A percentile compares a stretch with the other conserved stretches of the same genome.
These are phyloP conservation scores for Cryptococcus sp. DNA, from an alignment of 1,284 basidiomycete species.

Conservation along the genomic window DNA sequence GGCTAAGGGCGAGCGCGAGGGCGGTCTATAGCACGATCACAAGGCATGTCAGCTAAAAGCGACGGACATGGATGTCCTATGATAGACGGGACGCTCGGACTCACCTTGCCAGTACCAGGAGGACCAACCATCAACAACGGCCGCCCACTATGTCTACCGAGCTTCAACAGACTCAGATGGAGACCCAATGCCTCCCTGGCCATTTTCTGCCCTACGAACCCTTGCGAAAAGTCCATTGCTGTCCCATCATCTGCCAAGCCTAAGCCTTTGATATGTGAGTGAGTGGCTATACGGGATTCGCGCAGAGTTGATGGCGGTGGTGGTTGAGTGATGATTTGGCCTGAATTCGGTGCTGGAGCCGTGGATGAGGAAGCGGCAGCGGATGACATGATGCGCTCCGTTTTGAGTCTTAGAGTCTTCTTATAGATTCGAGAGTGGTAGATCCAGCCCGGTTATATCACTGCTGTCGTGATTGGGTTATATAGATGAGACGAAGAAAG, in stretches of 20 bases:
- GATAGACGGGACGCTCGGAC: conserved; percentile 1
- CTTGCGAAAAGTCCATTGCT: conserved; percentile 71
- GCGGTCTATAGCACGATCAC: conserved; percentile 79
- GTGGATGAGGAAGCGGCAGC: conserved; percentile 14
- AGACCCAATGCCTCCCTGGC: conserved; percentile 73
- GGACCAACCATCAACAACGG: conserved; percentile 52
- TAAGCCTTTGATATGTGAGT: conserved; percentile 71
- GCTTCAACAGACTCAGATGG: conserved; percentile 46
- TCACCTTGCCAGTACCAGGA: conserved; percentile 53
- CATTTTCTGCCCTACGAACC: conserved; percentile 86
- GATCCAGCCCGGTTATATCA: not conserved
- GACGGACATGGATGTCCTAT: not conserved
- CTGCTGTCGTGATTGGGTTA: too few species aligned
- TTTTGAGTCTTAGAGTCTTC: not conserved
- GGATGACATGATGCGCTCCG: not conserved
- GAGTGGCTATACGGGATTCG: conserved; percentile 52
- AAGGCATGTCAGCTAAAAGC: not conserved
- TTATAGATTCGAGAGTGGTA: not conserved
- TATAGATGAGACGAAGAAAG: not conserved
- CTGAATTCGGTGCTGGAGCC: conserved; percentile 17
- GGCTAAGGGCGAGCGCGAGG: conserved; percentile 86
- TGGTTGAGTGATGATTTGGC: conserved; percentile 46
- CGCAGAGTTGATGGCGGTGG: conserved; percentile 49
- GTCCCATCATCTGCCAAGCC: conserved; percentile 83
- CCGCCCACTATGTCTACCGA: conserved; percentile 50